Base-by-base conservation (phyloP, 495 filamentous ascomycete species). In the Neurospora sublineolata region DNA sequence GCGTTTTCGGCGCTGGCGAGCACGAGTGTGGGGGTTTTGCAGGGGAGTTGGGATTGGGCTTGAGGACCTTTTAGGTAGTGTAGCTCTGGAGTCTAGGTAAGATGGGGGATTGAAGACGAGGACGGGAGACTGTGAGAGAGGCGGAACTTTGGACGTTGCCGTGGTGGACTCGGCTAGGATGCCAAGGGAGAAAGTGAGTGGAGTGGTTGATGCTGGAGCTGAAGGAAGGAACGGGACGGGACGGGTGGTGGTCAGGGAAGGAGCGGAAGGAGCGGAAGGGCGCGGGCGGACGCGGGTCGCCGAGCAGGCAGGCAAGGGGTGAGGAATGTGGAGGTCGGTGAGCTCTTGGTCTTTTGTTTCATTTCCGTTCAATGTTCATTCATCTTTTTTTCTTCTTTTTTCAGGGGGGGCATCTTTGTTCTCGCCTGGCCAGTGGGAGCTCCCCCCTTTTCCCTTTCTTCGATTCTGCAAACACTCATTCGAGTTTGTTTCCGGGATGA, bases 41-140 rank as follows among this genome's bases (percentile, higher is more conserved):
- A 60, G 52, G 27, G 46, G 52, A 60, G 4, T 60, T 60, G 52
- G 52, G 52, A 60, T 60, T 60, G 52, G 46, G 46, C 6, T 60
- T 52, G 10, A 27, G 42, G n/a, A 7, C 3, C 12, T 42, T n/a
- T 4, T 33, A 42, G 9, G 5, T 42, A 18, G 39, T n/a, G 40
- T 18, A 16, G 41, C 40, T 42, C 14, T 33, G 3, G 30, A 33
- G 30, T 33, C 30, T 18, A n/a, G 41, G 18, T 18, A n/a, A n/a
- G n/a, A 2, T 3, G 18, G n/a, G n/a, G 3, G 42, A 20, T 1
- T 3, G n/a, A 8, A 1, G 3, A 2, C 0, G 3, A n/a, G n/a
- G 42, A 46, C n/a, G 41, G 16, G 41, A 8, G 6, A 14, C 38
- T 40, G 2, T 40, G 14, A 5, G 14, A 16, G 39, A 41, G 39